Evolutionary conservation across 345 rosid genomes (phyloP).

Genomic region (Camelina hispida): DNA sequence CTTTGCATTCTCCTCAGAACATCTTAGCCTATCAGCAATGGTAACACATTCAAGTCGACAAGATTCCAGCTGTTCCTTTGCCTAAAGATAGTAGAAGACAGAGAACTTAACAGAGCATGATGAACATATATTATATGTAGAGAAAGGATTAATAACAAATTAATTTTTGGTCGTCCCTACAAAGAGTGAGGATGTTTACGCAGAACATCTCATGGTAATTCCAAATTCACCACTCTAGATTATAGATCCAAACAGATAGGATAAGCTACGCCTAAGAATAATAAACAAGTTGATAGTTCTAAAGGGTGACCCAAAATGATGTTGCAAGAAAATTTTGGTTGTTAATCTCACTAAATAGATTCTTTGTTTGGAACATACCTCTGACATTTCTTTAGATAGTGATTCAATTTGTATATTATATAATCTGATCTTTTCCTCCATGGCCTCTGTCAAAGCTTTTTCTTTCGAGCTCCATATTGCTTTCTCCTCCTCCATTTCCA

Average conservation of each 20-base stretch:
- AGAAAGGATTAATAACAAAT: constrained; percentile 16
- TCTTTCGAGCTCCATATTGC: constrained; percentile 81
- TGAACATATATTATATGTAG: not conserved
- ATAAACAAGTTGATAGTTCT: constrained; percentile 14
- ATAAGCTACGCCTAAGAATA: not conserved
- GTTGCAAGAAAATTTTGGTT: constrained; percentile 22
- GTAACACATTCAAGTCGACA: constrained; percentile 59
- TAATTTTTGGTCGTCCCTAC: not conserved
- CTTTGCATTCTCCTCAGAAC: constrained; percentile 52
- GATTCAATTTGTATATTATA: constrained; percentile 50
- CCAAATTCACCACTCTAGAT: constrained; percentile 5
- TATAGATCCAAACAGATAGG: constrained; percentile 25
- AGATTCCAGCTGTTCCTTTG: constrained; percentile 57
- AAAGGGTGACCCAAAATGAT: constrained; percentile 13
- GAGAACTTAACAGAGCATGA: constrained; percentile 23
- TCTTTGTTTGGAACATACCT: constrained; percentile 53
- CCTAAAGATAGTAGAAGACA: constrained; percentile 45
- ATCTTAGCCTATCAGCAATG: constrained; percentile 54
- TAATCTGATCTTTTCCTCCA: constrained; percentile 63
- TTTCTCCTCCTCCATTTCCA: constrained; percentile 94
- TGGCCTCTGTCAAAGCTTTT: constrained; percentile 62
- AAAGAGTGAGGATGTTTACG: constrained; percentile 14
- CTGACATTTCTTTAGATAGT: constrained; percentile 54
- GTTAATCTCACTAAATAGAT: constrained; percentile 16
- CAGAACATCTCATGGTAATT: constrained; percentile 20